Evolutionary conservation across 257 asterid species (phyloP), one percentile per base, ranked within the genome.

Genomic region (Solanum habrochaites): DNA sequence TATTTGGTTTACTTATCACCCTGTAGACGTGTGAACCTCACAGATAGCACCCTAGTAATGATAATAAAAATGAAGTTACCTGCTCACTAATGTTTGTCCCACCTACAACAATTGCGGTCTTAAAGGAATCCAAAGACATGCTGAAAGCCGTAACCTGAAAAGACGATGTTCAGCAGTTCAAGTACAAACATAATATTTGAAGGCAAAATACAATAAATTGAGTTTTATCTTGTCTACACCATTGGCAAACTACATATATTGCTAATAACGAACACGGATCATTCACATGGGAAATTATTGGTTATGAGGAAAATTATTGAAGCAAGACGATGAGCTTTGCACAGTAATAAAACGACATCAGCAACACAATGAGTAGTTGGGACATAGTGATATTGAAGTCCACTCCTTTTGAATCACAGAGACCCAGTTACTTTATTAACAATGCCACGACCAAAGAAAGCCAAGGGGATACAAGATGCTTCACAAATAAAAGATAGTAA

Each of bases 61-160:
- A 83, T 40, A 40, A 27, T n/a, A 88, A 71, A 25, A 83, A 82
- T 78, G 49, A 32, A 25, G 87, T 85, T 56, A 95, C 98, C 97
- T 96, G 99, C 87, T 94, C 98, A 74, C 95, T 88, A 80, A 96
- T 96, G 89, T 95, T 95, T 45, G 97, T 95, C 86, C 99, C 99
- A 82, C 99, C 99, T 56, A 95, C 98, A 85, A 95, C 95, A 87
- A 93, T 95, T 89, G 98, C 94, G n/a, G 97, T 94, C 91, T 74
- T 95, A 84, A 94, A 94, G 71, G 93, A 91, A 78, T 93, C 95
- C 94, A 94, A 87, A 78, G 98, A 95, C 93, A 86, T 91, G 83
- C 98, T 92, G 91, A 96, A 96, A 87, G 99, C 99, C 92, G 94
- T 96, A 89, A 94, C 99, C 99, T 96, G 90, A 88, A 84, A 91